These are phyloP conservation scores for Candida arabinofermentans DNA, from an alignment of 805 yeast genomes.

Conservation along the genomic window DNA sequence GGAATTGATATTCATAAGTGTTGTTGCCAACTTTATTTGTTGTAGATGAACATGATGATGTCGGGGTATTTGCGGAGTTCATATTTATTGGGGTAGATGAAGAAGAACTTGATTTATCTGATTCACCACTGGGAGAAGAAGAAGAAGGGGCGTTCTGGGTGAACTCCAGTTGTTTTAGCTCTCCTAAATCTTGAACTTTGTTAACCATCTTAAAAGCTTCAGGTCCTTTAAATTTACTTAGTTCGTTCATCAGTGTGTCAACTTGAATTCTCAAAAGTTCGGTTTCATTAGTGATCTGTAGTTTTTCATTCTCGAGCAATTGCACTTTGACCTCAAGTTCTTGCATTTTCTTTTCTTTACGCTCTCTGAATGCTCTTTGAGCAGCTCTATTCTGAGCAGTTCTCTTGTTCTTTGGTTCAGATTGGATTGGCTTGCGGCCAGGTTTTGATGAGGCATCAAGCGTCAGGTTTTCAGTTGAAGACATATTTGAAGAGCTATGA, in stretches of 20 bases:
- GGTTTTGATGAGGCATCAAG: slow-evolving; percentile 41
- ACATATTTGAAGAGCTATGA: background rate
- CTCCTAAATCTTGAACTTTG: background rate
- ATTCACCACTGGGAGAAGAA: slow-evolving; percentile 10
- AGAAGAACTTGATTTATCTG: slow-evolving; percentile 15
- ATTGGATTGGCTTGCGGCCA: slow-evolving; percentile 74
- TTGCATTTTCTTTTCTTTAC: slow-evolving; percentile 83
- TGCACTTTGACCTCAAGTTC: slow-evolving; percentile 80
- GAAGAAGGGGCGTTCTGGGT: background rate
- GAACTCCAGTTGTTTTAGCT: background rate
- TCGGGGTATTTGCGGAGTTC: slow-evolving; percentile 14
- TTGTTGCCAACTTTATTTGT: background rate
- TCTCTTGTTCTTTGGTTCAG: slow-evolving; percentile 77
- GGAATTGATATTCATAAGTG: slow-evolving; percentile 1
- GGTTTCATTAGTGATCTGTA: slow-evolving; percentile 65
- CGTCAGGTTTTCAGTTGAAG: background rate
- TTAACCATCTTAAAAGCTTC: slow-evolving; percentile 4
- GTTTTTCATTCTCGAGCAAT: slow-evolving; percentile 65
- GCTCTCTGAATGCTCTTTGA: slow-evolving; percentile 94
- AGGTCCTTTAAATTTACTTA: slow-evolving; percentile 28
- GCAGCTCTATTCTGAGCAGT: slow-evolving; percentile 98
- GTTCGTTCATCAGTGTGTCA: slow-evolving; percentile 65
- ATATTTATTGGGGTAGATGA: slow-evolving; percentile 12
- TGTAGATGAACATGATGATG: slow-evolving; percentile 14
- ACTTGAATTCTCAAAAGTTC: slow-evolving; percentile 76